Evolutionary conservation across 352 stramenopile species (phyloP).

Genomic region (Nothophytophthora sp.): DNA sequence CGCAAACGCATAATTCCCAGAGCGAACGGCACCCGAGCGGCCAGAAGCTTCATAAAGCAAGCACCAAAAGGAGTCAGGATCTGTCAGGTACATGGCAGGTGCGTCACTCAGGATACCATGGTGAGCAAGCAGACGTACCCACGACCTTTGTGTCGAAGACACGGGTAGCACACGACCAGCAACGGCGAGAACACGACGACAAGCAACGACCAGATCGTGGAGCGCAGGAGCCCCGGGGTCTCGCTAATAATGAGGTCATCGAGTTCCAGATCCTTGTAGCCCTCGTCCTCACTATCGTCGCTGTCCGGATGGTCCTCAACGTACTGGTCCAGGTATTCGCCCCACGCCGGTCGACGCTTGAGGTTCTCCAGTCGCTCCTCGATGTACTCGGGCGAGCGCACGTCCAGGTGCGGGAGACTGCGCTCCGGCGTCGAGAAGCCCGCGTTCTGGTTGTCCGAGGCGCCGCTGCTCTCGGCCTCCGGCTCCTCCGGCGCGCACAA

Average conservation of each 20-base stretch:
- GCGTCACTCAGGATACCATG: too few species aligned
- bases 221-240: slow-evolving; percentile 41
- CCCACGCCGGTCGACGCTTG: slow-evolving; percentile 69
- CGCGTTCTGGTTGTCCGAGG: slow-evolving; percentile 6
- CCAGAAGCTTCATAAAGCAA: slow-evolving; percentile 52
- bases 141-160: slow-evolving; percentile 48
- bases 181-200: slow-evolving; percentile 53
- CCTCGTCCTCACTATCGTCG: slow-evolving; percentile 40
- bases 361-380: slow-evolving; percentile 87
- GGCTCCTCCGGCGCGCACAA: slow-evolving; percentile 67
- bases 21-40: slow-evolving; percentile 65
- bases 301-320: slow-evolving; percentile 53
- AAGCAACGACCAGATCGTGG: slow-evolving; percentile 57
- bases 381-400: slow-evolving; percentile 82
- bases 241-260: background rate
- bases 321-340: slow-evolving; percentile 73
- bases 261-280: slow-evolving; percentile 28
- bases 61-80: too few species aligned
- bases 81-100: too few species aligned
- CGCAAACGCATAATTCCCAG: slow-evolving; percentile 41
- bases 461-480: slow-evolving; percentile 36
- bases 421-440: slow-evolving; percentile 16
- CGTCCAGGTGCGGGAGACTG: slow-evolving; percentile 55
- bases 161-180: slow-evolving; percentile 57
- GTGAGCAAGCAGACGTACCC: too few species aligned